Evolutionary conservation across 2,329 filamentous ascomycete genomes (phyloP), one percentile per base, ranked within the genome.

Genomic region (Penicillium hesseltinei): DNA sequence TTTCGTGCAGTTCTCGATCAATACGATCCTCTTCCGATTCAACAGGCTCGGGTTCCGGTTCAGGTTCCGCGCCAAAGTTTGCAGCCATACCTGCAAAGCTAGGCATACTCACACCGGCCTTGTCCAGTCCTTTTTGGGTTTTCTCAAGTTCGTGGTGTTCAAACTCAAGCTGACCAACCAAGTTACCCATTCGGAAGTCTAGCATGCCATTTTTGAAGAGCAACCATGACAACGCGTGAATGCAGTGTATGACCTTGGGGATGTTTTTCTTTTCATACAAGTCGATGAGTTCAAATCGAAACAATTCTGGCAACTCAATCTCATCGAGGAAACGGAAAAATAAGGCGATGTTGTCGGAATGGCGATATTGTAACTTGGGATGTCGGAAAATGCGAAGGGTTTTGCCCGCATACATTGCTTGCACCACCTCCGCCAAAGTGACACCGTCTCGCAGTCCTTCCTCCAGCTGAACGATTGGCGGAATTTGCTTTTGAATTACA

Each of bases 221-320:
- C n/a, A 99, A 82, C 92, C 93, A 99, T 72, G 93, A 97, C 19
- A 99, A 80, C 0, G 94, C 94, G 69, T 99, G 94, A 51, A 99
- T 94, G 72, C 94, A 99, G 78, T 99, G 96, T 61, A 99, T 99
- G 71, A 97, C 95, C 75, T 97, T 99, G 4, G 94, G 94, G 1
- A 97, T 95, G 69, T 99, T 99, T 78, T 99, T 99, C 81, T 97
- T 99, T 76, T 99, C 95, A 78, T 99, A 99, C 13, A 99, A 79
- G 75, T 99, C 94, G 62, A 97, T 96, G 45, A 97, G 82, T 73
- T 99, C 94, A 73, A 99, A 99, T 56, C 93, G 87, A 74, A 99
- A 99, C 19, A 99, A 83, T 67, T 99, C 95, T 1, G 94, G 94
- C 3, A 99, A 80, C 69, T 96, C 90, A 9, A 97, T 87, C 59